Conservation (phyloP, 768 basidiomycete genomes). For the Boletus rubescentipes region DNA sequence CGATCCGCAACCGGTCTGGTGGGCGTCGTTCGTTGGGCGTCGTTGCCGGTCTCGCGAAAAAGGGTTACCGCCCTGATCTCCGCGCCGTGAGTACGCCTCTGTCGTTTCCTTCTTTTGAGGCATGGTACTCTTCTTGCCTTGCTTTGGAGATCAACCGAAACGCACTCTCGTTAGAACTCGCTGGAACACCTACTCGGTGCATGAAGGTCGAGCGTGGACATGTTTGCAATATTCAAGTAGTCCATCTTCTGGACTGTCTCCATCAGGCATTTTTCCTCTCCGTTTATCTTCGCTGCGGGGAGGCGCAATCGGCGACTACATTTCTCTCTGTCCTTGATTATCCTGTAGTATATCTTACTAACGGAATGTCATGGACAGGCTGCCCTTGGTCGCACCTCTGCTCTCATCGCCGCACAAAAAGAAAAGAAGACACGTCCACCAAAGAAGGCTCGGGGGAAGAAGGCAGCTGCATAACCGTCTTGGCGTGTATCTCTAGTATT, state of each 20-base stretch:
- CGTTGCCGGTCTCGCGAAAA: slow-evolving; percentile 56
- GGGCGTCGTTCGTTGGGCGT: slow-evolving; percentile 69
- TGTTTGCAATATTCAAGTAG: slow-evolving; percentile 71
- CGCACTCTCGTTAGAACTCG: slow-evolving; percentile 94
- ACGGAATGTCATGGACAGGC: slow-evolving; percentile 45
- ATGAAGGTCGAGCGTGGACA: slow-evolving; percentile 94
- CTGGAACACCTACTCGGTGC: slow-evolving; percentile 60
- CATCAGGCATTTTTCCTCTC: slow-evolving; percentile 25
- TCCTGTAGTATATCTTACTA: slow-evolving; percentile 50
- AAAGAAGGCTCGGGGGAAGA: slow-evolving; percentile 76
- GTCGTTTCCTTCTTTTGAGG: background rate
- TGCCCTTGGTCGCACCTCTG: slow-evolving; percentile 73
- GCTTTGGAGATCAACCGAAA: slow-evolving; percentile 17
- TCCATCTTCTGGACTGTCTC: slow-evolving; percentile 23
- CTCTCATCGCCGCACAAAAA: slow-evolving; percentile 65
- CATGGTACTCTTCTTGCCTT: background rate
- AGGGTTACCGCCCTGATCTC: slow-evolving; percentile 77
- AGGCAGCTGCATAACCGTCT: slow-evolving; percentile 34
- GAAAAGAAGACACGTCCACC: slow-evolving; percentile 65
- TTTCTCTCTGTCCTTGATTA: slow-evolving; percentile 1
- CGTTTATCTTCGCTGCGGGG: slow-evolving; percentile 27
- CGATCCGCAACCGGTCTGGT: slow-evolving; percentile 68
- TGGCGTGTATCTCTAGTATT: slow-evolving; percentile 27
- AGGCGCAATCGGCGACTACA: slow-evolving; percentile 34
- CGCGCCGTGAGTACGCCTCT: slow-evolving; percentile 57